A percentile compares a stretch with the other conserved stretches of the same genome.
phyloP scores from a whole-genome alignment of 306 rosid species.

The Senna tora region DNA sequence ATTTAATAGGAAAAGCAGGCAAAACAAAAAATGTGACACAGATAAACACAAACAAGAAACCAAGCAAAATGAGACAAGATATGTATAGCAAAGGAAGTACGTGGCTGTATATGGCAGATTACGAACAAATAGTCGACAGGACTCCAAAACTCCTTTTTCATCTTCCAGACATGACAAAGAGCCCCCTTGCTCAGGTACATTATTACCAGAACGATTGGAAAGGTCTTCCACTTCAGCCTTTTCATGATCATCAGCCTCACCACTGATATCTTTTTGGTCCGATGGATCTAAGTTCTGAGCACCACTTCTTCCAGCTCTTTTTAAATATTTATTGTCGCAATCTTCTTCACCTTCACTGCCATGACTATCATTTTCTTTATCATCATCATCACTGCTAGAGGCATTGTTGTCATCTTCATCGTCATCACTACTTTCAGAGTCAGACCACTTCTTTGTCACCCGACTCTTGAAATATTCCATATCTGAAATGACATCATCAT shows the following conservation, averaged over 20 bases:
- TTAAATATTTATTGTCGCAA: slow-evolving; percentile 29
- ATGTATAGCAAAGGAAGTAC: slow-evolving; percentile 39
- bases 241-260: slow-evolving; percentile 35
- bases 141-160: slow-evolving; percentile 57
- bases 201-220: slow-evolving; percentile 18
- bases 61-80: background rate
- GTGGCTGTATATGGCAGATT: slow-evolving; percentile 83
- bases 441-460: slow-evolving; percentile 81
- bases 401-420: slow-evolving; percentile 45
- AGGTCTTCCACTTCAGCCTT: slow-evolving; percentile 34
- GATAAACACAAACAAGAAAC: slow-evolving; percentile 19
- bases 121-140: slow-evolving; percentile 78
- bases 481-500: slow-evolving; percentile 59
- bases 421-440: slow-evolving; percentile 62
- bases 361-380: slow-evolving; percentile 32
- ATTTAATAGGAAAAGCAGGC: slow-evolving; percentile 4
- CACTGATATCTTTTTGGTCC: slow-evolving; percentile 31
- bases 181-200: slow-evolving; percentile 36
- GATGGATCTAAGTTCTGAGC: slow-evolving; percentile 36
- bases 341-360: slow-evolving; percentile 30
- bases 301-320: slow-evolving; percentile 35
- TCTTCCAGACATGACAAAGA: slow-evolving; percentile 45
- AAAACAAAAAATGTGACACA: slow-evolving; percentile 2
- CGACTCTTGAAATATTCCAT: slow-evolving; percentile 87
- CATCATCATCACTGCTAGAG: slow-evolving; percentile 47